Evolutionary conservation across 495 filamentous ascomycete genomes (phyloP).

Genomic region (Penicillium robsamsonii): DNA sequence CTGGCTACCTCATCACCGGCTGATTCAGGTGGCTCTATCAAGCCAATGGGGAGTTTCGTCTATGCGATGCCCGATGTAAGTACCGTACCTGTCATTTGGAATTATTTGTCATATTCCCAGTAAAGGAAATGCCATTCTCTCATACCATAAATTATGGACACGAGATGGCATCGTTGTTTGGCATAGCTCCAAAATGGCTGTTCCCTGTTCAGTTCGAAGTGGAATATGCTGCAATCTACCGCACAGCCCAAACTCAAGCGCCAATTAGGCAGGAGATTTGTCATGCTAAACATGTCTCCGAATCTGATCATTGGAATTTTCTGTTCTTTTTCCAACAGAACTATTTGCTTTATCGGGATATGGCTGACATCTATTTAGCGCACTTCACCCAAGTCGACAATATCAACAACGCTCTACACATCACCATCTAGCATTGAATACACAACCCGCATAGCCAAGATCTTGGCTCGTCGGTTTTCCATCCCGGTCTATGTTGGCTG

Average conservation of each 20-base stretch:
- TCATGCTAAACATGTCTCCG: not conserved
- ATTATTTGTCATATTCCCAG: not conserved
- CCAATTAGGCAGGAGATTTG: not conserved
- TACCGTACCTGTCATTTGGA: slow-evolving; percentile 3
- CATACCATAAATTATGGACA: not conserved
- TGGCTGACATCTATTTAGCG: slow-evolving; percentile 27
- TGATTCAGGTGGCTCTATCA: slow-evolving; percentile 41
- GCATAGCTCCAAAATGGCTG: not conserved
- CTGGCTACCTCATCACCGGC: slow-evolving; percentile 69
- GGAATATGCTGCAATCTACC: not conserved
- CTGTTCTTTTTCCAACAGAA: not conserved
- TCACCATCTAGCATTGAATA: slow-evolving; percentile 77
- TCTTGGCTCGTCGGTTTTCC: slow-evolving; percentile 66
- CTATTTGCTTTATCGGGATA: not conserved
- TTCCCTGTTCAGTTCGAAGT: not conserved
- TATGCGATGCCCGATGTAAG: slow-evolving; percentile 88
- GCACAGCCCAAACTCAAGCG: not conserved
- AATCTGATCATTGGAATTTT: not conserved
- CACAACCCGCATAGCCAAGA: slow-evolving; percentile 76
- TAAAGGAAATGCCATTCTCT: not conserved
- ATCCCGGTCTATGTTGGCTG: slow-evolving; percentile 84
- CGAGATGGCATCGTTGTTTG: not conserved
- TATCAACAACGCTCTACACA: slow-evolving; percentile 79
- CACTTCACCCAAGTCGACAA: slow-evolving; percentile 34
- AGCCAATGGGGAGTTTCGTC: slow-evolving; percentile 69